Conservation (phyloP, 2,329 filamentous ascomycete genomes). For the Aspergillus amoenus region DNA sequence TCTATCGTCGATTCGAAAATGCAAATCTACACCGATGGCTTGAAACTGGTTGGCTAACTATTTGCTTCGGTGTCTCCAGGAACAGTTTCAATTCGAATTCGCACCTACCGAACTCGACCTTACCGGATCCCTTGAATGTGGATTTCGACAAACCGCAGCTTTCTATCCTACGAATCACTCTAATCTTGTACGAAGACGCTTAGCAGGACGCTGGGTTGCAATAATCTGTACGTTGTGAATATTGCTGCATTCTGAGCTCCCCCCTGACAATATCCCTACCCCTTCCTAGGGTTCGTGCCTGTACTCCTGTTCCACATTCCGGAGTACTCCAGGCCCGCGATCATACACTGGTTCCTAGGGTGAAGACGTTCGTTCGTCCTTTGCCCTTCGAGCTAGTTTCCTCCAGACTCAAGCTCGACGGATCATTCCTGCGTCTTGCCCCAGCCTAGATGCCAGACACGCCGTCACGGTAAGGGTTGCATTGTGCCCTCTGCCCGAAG, state of each 20-base stretch:
- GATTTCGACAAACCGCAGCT: slow-evolving; percentile 27
- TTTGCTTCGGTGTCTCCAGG: slow-evolving; percentile 14
- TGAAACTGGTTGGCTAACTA: slow-evolving; percentile 17
- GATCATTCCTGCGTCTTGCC: slow-evolving; percentile 41
- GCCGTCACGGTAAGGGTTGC: slow-evolving; percentile 45
- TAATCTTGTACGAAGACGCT: slow-evolving; percentile 26
- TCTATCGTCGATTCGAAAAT: background rate
- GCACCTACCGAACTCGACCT: slow-evolving; percentile 21
- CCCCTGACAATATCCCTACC: slow-evolving; percentile 39
- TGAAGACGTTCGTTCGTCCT: slow-evolving; percentile 51
- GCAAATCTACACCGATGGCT: background rate
- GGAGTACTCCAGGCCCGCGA: slow-evolving; percentile 32
- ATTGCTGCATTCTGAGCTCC: slow-evolving; percentile 29
- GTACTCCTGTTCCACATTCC: slow-evolving; percentile 39
- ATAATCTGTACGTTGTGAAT: slow-evolving; percentile 36
- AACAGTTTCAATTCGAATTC: slow-evolving; percentile 19
- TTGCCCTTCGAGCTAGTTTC: slow-evolving; percentile 40
- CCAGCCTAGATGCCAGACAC: slow-evolving; percentile 47
- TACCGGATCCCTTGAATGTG: slow-evolving; percentile 26
- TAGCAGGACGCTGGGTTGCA: slow-evolving; percentile 28
- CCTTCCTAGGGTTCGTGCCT: slow-evolving; percentile 43
- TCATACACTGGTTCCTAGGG: slow-evolving; percentile 37
- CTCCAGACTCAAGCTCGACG: slow-evolving; percentile 35
- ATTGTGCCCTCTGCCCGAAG: slow-evolving; percentile 41
- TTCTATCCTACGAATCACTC: slow-evolving; percentile 19